Evolutionary conservation across 176 grass and related monocot species (phyloP), one percentile per base, ranked within the genome.

Genomic region (Musa itinerans): DNA sequence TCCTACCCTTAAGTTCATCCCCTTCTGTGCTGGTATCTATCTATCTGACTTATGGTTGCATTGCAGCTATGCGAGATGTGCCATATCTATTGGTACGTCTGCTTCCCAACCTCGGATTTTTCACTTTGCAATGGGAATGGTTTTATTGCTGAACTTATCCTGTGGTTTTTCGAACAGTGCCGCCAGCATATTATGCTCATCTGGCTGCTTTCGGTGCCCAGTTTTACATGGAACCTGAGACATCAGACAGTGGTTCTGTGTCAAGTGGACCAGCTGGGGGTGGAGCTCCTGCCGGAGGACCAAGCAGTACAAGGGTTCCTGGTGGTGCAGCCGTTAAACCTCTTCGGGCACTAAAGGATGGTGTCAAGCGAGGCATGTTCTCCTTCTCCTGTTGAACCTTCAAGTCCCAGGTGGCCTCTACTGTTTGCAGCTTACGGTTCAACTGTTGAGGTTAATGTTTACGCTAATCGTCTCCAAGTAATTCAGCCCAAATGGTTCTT

Each of bases 161-260:
- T 34, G 0, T 34, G 29, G 29, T 34, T 34, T 34, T 34, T 34
- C 3, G 3, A 34, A 74, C 80, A 96, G 92, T 92, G 16, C 89
- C 92, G 20, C 92, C 92, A 53, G 61, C 75, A 51, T 77, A 65
- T 23, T 77, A 77, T 17, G 75, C 75, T 2, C 59, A 53, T 26
- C 10, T 77, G 26, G 75, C 61, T 65, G 75, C 75, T 11, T 77
- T 77, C 61, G 1, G 61, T 29, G 75, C 75, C 10, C 61, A 61
- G 48, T 77, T 77, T 52, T 77, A 77, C 48, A 65, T 77, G 61
- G 74, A 77, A 49, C 75, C 75, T 23, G 75, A 77, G 75, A 57
- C 55, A 24, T 52, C 52, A 27, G 52, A 73, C 52, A 54, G 50
- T 54, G 71, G 71, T 5, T 55, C 71, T 21, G 15, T 54, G 20